These are phyloP conservation scores for Parathielavia appendiculata DNA, from an alignment of 495 filamentous ascomycete genomes.

Conservation along the genomic window DNA sequence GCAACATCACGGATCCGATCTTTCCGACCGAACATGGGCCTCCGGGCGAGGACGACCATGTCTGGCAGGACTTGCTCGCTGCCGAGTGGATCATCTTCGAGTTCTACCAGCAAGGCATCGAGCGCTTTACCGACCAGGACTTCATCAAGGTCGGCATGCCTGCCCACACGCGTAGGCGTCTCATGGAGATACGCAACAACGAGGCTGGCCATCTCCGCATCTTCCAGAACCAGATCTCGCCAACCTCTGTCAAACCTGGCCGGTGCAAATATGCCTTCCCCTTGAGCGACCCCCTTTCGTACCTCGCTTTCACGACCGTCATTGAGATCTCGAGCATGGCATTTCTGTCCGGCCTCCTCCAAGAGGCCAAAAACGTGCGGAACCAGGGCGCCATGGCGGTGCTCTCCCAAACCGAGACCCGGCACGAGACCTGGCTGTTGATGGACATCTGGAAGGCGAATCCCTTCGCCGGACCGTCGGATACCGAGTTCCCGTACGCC, in stretches of 20 bases:
- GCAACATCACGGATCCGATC: slow-evolving; percentile 40
- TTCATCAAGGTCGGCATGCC: slow-evolving; percentile 44
- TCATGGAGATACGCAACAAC: slow-evolving; percentile 52
- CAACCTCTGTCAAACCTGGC: slow-evolving; percentile 49
- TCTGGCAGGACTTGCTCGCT: slow-evolving; percentile 50
- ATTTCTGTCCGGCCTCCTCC: slow-evolving; percentile 48
- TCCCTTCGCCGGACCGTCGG: slow-evolving; percentile 47
- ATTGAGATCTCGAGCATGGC: slow-evolving; percentile 52
- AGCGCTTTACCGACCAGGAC: slow-evolving; percentile 38
- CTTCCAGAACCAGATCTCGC: slow-evolving; percentile 51
- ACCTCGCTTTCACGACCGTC: slow-evolving; percentile 43
- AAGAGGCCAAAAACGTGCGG: slow-evolving; percentile 35
- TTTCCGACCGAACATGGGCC: slow-evolving; percentile 38
- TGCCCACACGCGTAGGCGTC: slow-evolving; percentile 43
- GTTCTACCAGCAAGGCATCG: slow-evolving; percentile 51
- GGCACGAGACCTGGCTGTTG: slow-evolving; percentile 48
- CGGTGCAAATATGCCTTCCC: slow-evolving; percentile 47
- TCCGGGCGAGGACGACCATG: slow-evolving; percentile 41
- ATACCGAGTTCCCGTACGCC: slow-evolving; percentile 51
- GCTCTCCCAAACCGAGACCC: slow-evolving; percentile 46
- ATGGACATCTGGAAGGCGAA: slow-evolving; percentile 47
- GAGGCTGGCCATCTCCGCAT: slow-evolving; percentile 53
- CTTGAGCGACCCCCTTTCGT: slow-evolving; percentile 36
- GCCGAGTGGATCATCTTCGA: slow-evolving; percentile 53
- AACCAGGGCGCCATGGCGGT: slow-evolving; percentile 44